Percentiles rank a stretch among this genome's conserved stretches.
Evolutionary conservation across 2,329 filamentous ascomycete species (phyloP).

Genomic region (Nothomitra cinnamomea): DNA sequence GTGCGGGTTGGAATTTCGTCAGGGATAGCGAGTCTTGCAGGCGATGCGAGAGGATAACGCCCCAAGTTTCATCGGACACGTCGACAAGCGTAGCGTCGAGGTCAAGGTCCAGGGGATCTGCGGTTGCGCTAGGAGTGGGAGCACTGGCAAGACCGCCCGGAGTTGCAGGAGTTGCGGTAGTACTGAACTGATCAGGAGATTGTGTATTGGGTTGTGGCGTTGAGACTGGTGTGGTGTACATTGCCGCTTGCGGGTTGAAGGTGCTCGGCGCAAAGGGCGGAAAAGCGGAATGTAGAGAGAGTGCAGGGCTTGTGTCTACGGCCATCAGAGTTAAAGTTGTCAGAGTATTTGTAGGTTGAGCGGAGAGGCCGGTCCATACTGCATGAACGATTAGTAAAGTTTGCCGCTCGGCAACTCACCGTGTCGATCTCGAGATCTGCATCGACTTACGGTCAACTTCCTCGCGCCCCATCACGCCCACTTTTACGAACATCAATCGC

Average conservation of each 20-base stretch:
- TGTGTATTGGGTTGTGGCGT: slow-evolving; percentile 17
- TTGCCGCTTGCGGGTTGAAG: background rate
- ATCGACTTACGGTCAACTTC: slow-evolving; percentile 37
- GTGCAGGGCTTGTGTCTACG: slow-evolving; percentile 1
- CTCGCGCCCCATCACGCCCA: slow-evolving; percentile 46
- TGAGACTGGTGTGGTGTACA: slow-evolving; percentile 5
- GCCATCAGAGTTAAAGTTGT: slow-evolving; percentile 2
- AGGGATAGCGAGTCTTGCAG: slow-evolving; percentile 41
- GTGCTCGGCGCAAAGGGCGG: background rate
- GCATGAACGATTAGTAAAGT: background rate
- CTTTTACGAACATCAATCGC: slow-evolving; percentile 60
- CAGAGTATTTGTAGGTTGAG: background rate
- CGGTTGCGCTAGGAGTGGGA: slow-evolving; percentile 20
- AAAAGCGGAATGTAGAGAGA: slow-evolving; percentile 1
- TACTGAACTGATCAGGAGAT: slow-evolving; percentile 6
- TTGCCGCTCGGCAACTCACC: background rate
- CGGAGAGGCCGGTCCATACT: slow-evolving; percentile 1
- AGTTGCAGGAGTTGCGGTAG: slow-evolving; percentile 24
- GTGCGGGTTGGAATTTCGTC: slow-evolving; percentile 37
- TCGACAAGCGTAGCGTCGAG: slow-evolving; percentile 55
- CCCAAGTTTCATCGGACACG: slow-evolving; percentile 59
- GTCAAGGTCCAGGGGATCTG: slow-evolving; percentile 36
- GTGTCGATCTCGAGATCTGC: slow-evolving; percentile 36
- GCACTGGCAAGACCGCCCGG: slow-evolving; percentile 8
- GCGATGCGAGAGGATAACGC: slow-evolving; percentile 49